Evolutionary conservation across 768 basidiomycete genomes (phyloP).

Genomic region (Lactarius hengduanensis): DNA sequence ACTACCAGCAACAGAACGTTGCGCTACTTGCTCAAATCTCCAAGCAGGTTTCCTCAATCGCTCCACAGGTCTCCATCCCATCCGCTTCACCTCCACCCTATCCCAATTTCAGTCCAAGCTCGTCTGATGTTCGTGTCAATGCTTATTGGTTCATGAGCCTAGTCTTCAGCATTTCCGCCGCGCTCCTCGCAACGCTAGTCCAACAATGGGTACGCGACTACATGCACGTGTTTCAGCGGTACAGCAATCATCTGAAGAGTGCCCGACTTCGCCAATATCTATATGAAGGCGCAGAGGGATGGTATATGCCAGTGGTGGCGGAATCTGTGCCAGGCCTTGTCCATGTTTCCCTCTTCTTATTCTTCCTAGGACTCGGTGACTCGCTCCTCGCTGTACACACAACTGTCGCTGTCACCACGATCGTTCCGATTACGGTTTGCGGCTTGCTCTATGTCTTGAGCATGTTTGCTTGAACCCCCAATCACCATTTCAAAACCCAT

Average conservation of each 20-base stretch:
- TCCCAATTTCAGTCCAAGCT: too few species aligned
- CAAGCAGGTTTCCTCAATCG: neutral
- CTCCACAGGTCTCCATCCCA: slow-evolving; percentile 29
- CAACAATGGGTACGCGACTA: slow-evolving; percentile 50
- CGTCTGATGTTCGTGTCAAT: too few species aligned
- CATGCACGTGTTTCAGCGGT: slow-evolving; percentile 31
- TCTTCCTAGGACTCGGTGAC: slow-evolving; percentile 48
- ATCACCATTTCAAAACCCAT: slow-evolving; percentile 14
- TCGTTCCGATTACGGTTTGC: slow-evolving; percentile 8
- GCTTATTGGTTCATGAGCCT: too few species aligned
- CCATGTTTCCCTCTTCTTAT: slow-evolving; percentile 48
- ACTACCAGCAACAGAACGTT: slow-evolving; percentile 12
- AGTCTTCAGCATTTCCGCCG: too few species aligned
- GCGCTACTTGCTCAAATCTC: slow-evolving; percentile 14
- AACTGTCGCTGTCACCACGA: slow-evolving; percentile 9
- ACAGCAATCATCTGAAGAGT: slow-evolving; percentile 34
- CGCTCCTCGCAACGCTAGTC: slow-evolving; percentile 33
- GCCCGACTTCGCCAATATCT: slow-evolving; percentile 37
- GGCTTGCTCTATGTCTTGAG: too few species aligned
- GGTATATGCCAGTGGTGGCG: slow-evolving; percentile 43
- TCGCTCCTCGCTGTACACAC: slow-evolving; percentile 40
- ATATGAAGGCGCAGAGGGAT: slow-evolving; percentile 40
- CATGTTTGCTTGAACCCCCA: neutral
- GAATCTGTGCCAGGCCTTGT: slow-evolving; percentile 47
- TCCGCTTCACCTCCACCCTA: too few species aligned